Conservation (phyloP, 768 basidiomycete genomes). For the Boletales sp. region DNA sequence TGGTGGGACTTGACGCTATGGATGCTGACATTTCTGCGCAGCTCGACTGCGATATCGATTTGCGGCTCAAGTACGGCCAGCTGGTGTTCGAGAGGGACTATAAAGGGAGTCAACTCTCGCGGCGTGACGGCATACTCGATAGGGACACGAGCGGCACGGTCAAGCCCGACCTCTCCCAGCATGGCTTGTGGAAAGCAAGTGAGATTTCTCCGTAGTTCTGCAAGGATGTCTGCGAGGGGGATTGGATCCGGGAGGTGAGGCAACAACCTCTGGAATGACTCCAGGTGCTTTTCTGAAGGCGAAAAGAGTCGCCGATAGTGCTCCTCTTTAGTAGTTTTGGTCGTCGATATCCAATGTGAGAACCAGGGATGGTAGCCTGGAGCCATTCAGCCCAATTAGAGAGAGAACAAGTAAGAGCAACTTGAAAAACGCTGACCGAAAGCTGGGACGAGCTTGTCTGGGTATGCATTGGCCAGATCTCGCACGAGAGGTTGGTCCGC, state of each 20-base stretch:
- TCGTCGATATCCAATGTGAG: slow-evolving; percentile 66
- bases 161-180: slow-evolving; percentile 93
- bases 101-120: slow-evolving; percentile 70
- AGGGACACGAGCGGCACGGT: slow-evolving; percentile 75
- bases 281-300: slow-evolving; percentile 29
- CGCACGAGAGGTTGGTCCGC: slow-evolving; percentile 72
- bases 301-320: slow-evolving; percentile 80
- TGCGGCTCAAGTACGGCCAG: slow-evolving; percentile 77
- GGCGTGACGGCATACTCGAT: slow-evolving; percentile 46
- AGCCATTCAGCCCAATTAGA: slow-evolving; percentile 8
- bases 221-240: slow-evolving; percentile 54
- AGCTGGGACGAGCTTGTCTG: slow-evolving; percentile 75
- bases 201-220: slow-evolving; percentile 59
- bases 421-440: slow-evolving; percentile 61
- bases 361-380: slow-evolving; percentile 97
- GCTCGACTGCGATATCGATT: slow-evolving; percentile 77
- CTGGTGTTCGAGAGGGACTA: slow-evolving; percentile 79
- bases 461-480: slow-evolving; percentile 55
- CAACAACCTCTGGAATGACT: slow-evolving; percentile 56
- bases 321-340: slow-evolving; percentile 48
- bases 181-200: slow-evolving; percentile 63
- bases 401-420: slow-evolving; percentile 10
- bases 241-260: slow-evolving; percentile 69
- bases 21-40: slow-evolving; percentile 74
- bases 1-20: slow-evolving; percentile 82